phyloP scores from a whole-genome alignment of 768 basidiomycete species.

The Hirschioporus abietinus region DNA sequence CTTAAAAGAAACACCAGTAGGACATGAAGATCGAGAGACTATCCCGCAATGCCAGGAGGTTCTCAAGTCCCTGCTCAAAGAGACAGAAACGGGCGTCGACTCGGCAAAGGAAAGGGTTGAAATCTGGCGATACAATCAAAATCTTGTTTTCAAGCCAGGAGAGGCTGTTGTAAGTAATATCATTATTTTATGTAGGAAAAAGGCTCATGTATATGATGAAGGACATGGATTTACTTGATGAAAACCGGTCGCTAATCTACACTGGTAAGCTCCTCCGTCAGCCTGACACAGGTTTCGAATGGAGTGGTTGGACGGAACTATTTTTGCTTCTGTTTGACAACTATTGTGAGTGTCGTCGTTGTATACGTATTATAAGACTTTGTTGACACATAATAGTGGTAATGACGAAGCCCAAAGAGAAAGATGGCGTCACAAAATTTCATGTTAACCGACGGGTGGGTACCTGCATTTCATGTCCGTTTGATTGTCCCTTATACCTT shows the following conservation, averaged over 20 bases:
- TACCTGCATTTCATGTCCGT: slow-evolving; percentile 5
- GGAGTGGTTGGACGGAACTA: slow-evolving; percentile 87
- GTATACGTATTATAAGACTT: neutral
- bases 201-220: slow-evolving; percentile 18
- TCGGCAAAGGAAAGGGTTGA: slow-evolving; percentile 87
- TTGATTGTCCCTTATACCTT: slow-evolving; percentile 6
- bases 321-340: slow-evolving; percentile 93
- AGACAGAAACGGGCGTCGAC: slow-evolving; percentile 80
- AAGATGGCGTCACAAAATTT: slow-evolving; percentile 69
- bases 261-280: slow-evolving; percentile 80
- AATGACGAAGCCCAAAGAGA: slow-evolving; percentile 81
- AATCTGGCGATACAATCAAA: slow-evolving; percentile 79
- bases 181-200: neutral
- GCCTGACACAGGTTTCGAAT: slow-evolving; percentile 83
- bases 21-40: slow-evolving; percentile 74
- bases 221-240: slow-evolving; percentile 88
- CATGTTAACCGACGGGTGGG: slow-evolving; percentile 75
- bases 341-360: slow-evolving; percentile 57
- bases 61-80: slow-evolving; percentile 81
- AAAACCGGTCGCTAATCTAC: slow-evolving; percentile 78
- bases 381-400: slow-evolving; percentile 50
- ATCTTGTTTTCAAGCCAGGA: slow-evolving; percentile 73
- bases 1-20: slow-evolving; percentile 64
- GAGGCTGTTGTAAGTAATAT: slow-evolving; percentile 51
- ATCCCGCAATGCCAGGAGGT: slow-evolving; percentile 86